A percentile compares a stretch with the other conserved stretches of the same genome.
phyloP scores from a whole-genome alignment of 2,329 filamentous ascomycete species.

The Monascus ruber region DNA sequence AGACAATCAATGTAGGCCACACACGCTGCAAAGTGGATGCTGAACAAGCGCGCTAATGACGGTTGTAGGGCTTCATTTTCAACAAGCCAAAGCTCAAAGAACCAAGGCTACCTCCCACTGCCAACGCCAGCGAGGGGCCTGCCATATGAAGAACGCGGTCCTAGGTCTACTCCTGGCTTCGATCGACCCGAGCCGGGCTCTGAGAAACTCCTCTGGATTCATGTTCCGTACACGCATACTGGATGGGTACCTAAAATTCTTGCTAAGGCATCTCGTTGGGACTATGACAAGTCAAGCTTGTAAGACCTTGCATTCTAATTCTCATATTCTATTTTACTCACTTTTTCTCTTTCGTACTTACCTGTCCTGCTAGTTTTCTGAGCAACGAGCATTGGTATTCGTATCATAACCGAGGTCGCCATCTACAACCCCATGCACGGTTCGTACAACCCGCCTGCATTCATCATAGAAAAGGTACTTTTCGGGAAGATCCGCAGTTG shows the following conservation, averaged over 20 bases:
- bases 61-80: no score
- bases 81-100: no score
- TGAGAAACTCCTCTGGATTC: conserved; percentile 24
- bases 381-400: conserved; percentile 26
- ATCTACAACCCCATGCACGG: conserved; percentile 29
- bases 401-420: conserved; percentile 25
- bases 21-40: no score
- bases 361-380: conserved; percentile 27
- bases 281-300: conserved; percentile 14
- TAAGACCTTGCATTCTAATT: conserved; percentile 1
- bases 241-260: conserved; percentile 12
- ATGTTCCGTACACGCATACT: conserved; percentile 21
- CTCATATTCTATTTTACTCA: background rate
- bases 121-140: background rate
- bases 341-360: conserved; percentile 5
- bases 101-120: background rate
- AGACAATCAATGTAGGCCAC: no score
- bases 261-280: conserved; percentile 8
- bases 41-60: no score
- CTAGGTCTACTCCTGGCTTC: conserved; percentile 15
- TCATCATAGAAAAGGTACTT: conserved; percentile 5
- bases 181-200: conserved; percentile 21
- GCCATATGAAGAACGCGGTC: background rate
- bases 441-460: conserved; percentile 27
- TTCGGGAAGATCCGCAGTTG: conserved; percentile 12